These are phyloP conservation scores for Tulasnella sp. DNA, from an alignment of 768 basidiomycete genomes.

Conservation along the genomic window DNA sequence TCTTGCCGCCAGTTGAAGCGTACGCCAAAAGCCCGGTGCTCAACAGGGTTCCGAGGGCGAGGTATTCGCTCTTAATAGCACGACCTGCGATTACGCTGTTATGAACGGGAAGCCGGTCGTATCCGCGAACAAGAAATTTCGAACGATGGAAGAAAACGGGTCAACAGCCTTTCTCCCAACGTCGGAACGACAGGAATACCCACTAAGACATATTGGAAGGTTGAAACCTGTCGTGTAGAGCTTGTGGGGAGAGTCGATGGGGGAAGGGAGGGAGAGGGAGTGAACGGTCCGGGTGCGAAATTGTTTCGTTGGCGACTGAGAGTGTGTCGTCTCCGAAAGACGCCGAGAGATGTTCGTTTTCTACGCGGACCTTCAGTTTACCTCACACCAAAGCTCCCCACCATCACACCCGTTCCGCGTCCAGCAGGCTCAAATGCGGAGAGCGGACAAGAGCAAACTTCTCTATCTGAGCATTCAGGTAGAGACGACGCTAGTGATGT, in stretches of 20 bases:
- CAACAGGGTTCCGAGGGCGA: conserved; percentile 56
- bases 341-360: not conserved
- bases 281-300: not conserved
- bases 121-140: not conserved
- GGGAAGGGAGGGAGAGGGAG: not conserved
- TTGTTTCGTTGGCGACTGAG: not conserved
- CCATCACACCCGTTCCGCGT: not conserved
- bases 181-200: not conserved
- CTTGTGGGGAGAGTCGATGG: not conserved
- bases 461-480: not conserved
- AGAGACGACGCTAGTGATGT: not conserved
- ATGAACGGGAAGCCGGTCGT: not conserved
- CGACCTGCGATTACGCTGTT: conserved; percentile 66
- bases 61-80: conserved; percentile 69
- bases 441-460: not conserved
- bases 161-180: not conserved
- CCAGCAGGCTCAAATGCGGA: not conserved
- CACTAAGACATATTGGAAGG: conserved; percentile 7
- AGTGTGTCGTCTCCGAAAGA: not conserved
- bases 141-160: not conserved
- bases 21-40: conserved; percentile 40
- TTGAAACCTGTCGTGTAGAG: not conserved
- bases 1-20: conserved; percentile 45
- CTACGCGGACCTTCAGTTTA: not conserved
- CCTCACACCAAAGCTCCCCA: not conserved